Conservation (phyloP, 352 stramenopile genomes). For the Pythium phragmitis region DNA sequence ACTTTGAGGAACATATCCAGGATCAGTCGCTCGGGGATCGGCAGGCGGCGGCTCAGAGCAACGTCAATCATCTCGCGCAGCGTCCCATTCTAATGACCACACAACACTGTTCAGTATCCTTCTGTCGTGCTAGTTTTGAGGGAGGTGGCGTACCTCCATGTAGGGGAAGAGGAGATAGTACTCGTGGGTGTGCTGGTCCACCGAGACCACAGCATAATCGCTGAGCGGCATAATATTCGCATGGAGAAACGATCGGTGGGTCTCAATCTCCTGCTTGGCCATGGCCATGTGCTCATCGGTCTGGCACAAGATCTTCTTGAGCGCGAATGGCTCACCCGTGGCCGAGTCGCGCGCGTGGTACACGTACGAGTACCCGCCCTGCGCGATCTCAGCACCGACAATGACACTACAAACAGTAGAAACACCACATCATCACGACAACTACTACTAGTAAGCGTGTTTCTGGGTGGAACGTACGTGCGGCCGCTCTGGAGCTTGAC, state of each 20-base stretch:
- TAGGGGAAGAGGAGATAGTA: slow-evolving; percentile 88
- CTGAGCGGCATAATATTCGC: slow-evolving; percentile 84
- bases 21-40: slow-evolving; percentile 65
- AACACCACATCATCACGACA: neutral
- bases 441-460: neutral
- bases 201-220: slow-evolving; percentile 69
- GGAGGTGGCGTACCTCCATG: slow-evolving; percentile 52
- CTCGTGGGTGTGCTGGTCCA: slow-evolving; percentile 43
- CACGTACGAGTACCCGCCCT: slow-evolving; percentile 88
- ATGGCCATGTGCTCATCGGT: slow-evolving; percentile 77
- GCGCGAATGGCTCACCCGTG: slow-evolving; percentile 78
- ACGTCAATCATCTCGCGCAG: slow-evolving; percentile 84
- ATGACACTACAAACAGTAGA: slow-evolving; percentile 36
- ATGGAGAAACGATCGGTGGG: slow-evolving; percentile 69
- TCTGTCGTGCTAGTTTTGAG: neutral
- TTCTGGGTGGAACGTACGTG: slow-evolving; percentile 36
- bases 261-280: slow-evolving; percentile 82
- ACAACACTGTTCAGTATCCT: neutral
- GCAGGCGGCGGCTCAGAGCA: slow-evolving; percentile 39
- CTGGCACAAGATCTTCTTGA: slow-evolving; percentile 90
- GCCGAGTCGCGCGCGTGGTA: slow-evolving; percentile 69
- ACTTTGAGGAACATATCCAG: slow-evolving; percentile 85
- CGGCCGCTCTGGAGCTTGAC: slow-evolving; percentile 74
- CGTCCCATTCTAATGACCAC: slow-evolving; percentile 61
- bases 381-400: slow-evolving; percentile 66